Conservation (phyloP, 768 basidiomycete genomes). For the Collybiopsis confluens region DNA sequence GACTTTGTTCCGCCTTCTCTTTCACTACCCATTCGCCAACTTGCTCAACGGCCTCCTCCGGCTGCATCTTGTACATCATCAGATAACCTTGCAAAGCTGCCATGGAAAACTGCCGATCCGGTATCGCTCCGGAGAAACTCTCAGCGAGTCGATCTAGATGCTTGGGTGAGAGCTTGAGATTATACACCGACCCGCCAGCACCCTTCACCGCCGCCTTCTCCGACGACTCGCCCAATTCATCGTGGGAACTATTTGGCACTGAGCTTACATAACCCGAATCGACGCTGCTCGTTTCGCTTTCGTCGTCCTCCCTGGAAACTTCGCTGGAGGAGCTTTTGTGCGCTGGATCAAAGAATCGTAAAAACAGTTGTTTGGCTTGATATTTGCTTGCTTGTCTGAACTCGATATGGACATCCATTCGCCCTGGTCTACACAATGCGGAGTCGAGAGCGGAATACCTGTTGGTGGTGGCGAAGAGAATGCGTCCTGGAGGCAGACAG, state of each 20-base stretch:
- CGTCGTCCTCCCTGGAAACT: conserved; percentile 17
- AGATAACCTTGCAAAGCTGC: conserved; percentile 44
- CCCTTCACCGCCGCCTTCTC: not conserved
- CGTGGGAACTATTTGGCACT: too few species aligned
- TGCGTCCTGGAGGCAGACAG: conserved; percentile 33
- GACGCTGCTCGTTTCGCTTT: conserved; percentile 11
- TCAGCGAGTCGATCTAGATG: conserved; percentile 45
- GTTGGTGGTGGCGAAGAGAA: conserved; percentile 79
- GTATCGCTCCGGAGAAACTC: conserved; percentile 51
- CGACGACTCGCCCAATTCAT: too few species aligned
- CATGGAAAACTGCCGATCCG: conserved; percentile 45
- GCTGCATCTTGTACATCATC: conserved; percentile 50
- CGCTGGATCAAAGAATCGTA: conserved; percentile 57
- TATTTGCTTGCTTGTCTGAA: conserved; percentile 70
- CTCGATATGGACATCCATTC: conserved; percentile 77
- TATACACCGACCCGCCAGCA: conserved; percentile 14
- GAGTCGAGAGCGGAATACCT: conserved; percentile 66
- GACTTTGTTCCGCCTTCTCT: conserved; percentile 14
- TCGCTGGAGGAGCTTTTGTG: conserved; percentile 15
- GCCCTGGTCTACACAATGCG: conserved; percentile 72
- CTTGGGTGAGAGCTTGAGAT: conserved; percentile 34
- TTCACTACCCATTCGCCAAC: conserved; percentile 34
- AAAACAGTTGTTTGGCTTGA: conserved; percentile 65
- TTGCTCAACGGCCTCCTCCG: conserved; percentile 36
- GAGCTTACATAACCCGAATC: conserved; percentile 13